Evolutionary conservation across 345 rosid genomes (phyloP).

Genomic region (Moricandia arvensis): DNA sequence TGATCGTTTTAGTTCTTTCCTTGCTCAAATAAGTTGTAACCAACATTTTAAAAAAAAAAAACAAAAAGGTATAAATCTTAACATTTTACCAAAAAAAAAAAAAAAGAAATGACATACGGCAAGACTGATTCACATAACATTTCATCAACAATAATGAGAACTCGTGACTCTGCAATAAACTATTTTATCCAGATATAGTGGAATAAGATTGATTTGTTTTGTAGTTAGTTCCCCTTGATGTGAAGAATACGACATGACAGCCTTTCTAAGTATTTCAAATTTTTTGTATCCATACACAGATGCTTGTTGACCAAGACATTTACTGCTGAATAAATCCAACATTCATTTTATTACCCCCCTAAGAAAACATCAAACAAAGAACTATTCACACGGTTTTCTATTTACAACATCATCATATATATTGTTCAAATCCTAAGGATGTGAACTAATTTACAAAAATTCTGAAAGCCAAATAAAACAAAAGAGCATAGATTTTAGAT

Average conservation of each 20-base stretch:
- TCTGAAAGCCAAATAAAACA: conserved; percentile 12
- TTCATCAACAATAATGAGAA: not conserved
- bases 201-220: conserved; percentile 25
- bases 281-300: not conserved
- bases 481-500: not conserved
- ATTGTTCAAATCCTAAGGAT: conserved; percentile 30
- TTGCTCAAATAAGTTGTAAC: no score
- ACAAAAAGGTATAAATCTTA: no score
- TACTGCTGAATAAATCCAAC: conserved; percentile 12
- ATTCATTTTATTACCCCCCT: conserved; percentile 10
- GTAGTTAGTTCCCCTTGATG: conserved; percentile 15
- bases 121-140: not conserved
- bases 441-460: conserved; percentile 34
- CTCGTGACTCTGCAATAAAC: conserved; percentile 30
- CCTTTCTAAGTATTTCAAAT: conserved; percentile 14
- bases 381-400: conserved; percentile 29
- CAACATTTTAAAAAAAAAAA: no score
- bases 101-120: no score
- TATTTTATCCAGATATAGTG: conserved; percentile 16
- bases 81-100: no score
- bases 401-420: conserved; percentile 16
- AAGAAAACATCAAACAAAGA: conserved; percentile 14
- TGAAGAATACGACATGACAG: conserved; percentile 36
- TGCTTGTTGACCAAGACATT: conserved; percentile 29
- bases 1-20: no score